These are phyloP conservation scores for Phyllosticta ampelicida DNA, from an alignment of 2,329 filamentous ascomycete species.

Conservation along the genomic window DNA sequence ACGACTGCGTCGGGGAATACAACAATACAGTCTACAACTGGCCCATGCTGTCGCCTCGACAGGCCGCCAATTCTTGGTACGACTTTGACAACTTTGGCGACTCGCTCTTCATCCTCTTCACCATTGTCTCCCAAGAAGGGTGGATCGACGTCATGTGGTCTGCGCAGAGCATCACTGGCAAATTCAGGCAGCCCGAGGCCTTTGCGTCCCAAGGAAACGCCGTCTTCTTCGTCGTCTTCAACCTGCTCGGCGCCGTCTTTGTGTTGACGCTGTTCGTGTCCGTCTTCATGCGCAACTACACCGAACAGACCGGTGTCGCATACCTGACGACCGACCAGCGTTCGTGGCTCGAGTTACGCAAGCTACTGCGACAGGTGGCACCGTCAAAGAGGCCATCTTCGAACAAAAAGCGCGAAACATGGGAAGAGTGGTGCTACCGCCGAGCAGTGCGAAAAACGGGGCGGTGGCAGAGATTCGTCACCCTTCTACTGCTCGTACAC, in stretches of 20 bases:
- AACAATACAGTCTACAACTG: constrained; percentile 68
- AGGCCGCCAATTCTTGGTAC: constrained; percentile 71
- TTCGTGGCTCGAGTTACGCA: constrained; percentile 91
- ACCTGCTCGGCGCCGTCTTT: constrained; percentile 90
- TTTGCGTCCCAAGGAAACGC: constrained; percentile 72
- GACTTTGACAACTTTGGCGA: constrained; percentile 93
- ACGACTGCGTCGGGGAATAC: constrained; percentile 78
- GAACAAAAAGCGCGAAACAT: constrained; percentile 58
- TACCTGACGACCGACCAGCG: constrained; percentile 92
- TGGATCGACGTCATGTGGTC: constrained; percentile 91
- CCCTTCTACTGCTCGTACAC: constrained; percentile 68
- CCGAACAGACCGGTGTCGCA: constrained; percentile 93
- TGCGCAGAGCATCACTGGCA: constrained; percentile 69
- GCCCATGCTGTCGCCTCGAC: constrained; percentile 72
- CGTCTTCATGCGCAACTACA: constrained; percentile 99
- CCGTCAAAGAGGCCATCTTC: constrained; percentile 86
- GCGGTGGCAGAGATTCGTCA: constrained; percentile 78
- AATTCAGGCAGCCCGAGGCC: constrained; percentile 59
- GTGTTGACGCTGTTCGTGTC: constrained; percentile 95
- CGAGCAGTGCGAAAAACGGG: constrained; percentile 89
- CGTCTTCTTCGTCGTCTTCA: constrained; percentile 92
- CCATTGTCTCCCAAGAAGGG: constrained; percentile 97
- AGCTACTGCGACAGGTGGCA: constrained; percentile 82
- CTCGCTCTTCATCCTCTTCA: constrained; percentile 90
- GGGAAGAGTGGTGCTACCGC: constrained; percentile 92